Percentiles rank a stretch among this genome's conserved stretches.
These are phyloP conservation scores for Neopestalotiopsis sp. DNA, from an alignment of 2,329 filamentous ascomycete species.

Conservation along the genomic window DNA sequence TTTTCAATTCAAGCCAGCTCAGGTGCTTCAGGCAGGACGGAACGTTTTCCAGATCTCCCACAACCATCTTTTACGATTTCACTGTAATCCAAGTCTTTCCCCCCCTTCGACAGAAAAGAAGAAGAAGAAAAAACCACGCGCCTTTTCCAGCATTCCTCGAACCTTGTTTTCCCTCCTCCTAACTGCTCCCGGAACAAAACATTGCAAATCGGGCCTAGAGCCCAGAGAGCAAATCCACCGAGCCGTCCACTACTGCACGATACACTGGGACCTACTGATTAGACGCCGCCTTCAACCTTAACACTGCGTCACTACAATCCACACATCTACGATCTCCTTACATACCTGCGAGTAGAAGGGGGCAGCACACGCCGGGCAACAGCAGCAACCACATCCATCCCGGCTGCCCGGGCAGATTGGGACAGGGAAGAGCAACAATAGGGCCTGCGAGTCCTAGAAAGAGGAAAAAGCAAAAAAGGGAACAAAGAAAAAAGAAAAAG, in stretches of 20 bases:
- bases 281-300: background rate
- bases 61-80: background rate
- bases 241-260: conserved; percentile 8
- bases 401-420: background rate
- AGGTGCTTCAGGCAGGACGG: background rate
- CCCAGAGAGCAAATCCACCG: background rate
- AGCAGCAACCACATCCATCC: background rate
- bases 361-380: background rate
- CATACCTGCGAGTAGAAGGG: background rate
- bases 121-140: background rate
- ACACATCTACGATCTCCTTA: background rate
- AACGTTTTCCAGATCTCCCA: background rate
- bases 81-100: background rate
- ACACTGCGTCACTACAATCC: background rate
- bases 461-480: background rate
- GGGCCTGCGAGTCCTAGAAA: background rate
- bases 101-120: background rate
- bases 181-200: background rate
- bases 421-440: background rate
- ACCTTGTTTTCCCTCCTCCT: background rate
- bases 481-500: background rate
- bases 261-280: background rate
- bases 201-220: background rate
- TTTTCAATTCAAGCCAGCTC: background rate
- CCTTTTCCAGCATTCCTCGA: background rate